phyloP scores from a whole-genome alignment of 2,329 filamentous ascomycete species.

The Neocucurbitaria cava region DNA sequence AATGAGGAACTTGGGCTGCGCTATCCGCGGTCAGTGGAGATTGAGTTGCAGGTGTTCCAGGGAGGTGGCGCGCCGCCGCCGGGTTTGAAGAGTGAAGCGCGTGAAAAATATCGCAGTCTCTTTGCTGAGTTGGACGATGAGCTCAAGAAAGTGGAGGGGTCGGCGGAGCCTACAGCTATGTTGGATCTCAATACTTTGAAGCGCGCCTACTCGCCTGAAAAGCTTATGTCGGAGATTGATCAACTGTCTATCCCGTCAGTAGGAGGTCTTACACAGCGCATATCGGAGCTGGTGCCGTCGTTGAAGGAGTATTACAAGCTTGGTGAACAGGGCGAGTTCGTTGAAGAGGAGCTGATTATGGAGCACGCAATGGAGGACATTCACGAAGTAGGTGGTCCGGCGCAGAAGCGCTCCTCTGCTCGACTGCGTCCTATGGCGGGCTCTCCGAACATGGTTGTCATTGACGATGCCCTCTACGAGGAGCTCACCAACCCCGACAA shows the following conservation, averaged over 20 bases:
- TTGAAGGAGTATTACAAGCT: constrained; percentile 49
- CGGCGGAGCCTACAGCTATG: constrained; percentile 13
- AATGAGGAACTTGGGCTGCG: constrained; percentile 53
- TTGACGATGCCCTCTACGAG: constrained; percentile 44
- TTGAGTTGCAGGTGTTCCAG: constrained; percentile 37
- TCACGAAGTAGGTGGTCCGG: constrained; percentile 36
- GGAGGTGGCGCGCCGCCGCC: constrained; percentile 45
- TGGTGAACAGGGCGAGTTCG: constrained; percentile 45
- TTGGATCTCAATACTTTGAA: constrained; percentile 20
- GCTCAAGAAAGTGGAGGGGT: constrained; percentile 24
- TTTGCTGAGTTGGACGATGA: constrained; percentile 52
- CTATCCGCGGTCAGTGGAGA: constrained; percentile 49
- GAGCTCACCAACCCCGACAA: constrained; percentile 37
- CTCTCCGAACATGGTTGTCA: constrained; percentile 37
- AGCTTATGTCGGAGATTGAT: constrained; percentile 52
- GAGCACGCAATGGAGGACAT: constrained; percentile 44
- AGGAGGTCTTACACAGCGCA: constrained; percentile 52
- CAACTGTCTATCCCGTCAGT: constrained; percentile 56
- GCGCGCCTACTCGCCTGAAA: constrained; percentile 49
- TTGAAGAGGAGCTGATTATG: constrained; percentile 47
- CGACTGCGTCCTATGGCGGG: constrained; percentile 44
- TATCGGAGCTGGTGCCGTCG: constrained; percentile 56
- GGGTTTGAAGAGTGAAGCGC: constrained; percentile 44
- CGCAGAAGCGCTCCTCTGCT: constrained; percentile 43
- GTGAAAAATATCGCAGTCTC: constrained; percentile 56